Evolutionary conservation across 257 asterid species (phyloP).

Genomic region (Fraxinus pennsylvanica): DNA sequence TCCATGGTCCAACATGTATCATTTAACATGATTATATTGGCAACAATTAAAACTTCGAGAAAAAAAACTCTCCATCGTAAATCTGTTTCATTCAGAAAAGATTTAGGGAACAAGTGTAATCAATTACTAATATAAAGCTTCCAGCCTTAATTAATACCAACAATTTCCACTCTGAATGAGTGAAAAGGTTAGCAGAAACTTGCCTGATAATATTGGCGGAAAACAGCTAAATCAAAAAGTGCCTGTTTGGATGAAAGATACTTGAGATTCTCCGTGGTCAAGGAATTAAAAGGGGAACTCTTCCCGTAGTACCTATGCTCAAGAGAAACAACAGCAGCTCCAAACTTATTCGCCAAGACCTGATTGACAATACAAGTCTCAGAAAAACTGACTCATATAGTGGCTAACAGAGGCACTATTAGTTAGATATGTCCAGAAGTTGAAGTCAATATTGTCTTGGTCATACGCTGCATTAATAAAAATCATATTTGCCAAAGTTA

Average conservation of each 20-base stretch:
- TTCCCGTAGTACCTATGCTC: conserved; percentile 97
- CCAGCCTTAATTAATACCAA: neutral
- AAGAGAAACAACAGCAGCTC: conserved; percentile 84
- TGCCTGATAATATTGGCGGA: conserved; percentile 93
- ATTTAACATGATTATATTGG: neutral
- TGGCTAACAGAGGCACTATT: neutral
- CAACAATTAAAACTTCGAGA: conserved; percentile 2
- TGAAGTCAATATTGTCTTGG: conserved; percentile 9
- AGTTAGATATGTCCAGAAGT: neutral
- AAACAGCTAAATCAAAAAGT: conserved; percentile 87
- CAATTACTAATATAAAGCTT: neutral
- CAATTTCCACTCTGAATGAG: neutral
- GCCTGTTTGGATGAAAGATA: conserved; percentile 97
- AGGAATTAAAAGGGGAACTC: conserved; percentile 76
- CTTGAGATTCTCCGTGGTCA: conserved; percentile 70
- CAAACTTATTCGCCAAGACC: conserved; percentile 95
- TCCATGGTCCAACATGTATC: neutral
- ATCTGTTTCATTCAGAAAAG: conserved; percentile 11
- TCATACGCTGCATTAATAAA: neutral
- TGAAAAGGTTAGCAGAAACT: conserved; percentile 17
- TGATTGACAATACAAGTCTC: conserved; percentile 37
- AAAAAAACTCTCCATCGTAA: conserved; percentile 1
- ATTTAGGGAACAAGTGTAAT: conserved; percentile 2
- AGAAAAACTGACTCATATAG: conserved; percentile 23
- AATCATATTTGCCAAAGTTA: neutral